Base-by-base conservation (phyloP, 306 rosid genomes). In the Lathyrus oleraceus region DNA sequence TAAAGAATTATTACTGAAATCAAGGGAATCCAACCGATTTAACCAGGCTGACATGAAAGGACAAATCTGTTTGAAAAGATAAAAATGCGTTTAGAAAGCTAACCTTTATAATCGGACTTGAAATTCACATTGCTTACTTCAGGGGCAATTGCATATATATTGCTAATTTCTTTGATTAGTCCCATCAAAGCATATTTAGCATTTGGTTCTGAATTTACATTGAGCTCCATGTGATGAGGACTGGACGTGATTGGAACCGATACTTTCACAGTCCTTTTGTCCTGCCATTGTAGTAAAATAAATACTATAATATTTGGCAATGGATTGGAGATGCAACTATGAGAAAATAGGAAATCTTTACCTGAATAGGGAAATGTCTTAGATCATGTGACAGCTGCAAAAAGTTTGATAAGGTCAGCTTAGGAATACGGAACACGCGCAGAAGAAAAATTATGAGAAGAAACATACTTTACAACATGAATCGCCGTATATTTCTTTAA, bases 161-260 rank as follows among this genome's bases (percentile, higher is more conserved):
- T 87, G 77, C 75, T 87, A 57, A 93, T 88, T 87, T 93, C 91
- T 74, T 72, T 88, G 58, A 89, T 89, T 43, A 88, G 68, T 36
- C 97, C 98, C 86, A 93, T 81, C 35, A 90, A 61, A 72, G 97
- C 98, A 81, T 82, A 81, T 60, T 79, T 93, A 49, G 91, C 91
- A 83, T 87, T 84, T 59, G 82, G 76, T 74, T 93, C 97, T 69
- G 75, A 43, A 27, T 79, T 75, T 51, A 87, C 87, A 76, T 93
- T 81, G 53, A 90, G 81, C 78, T 93, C 97, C 82, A 85, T 78
- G 81, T 93, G 98, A 80, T 90, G 83, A 71, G 86, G 10, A 71
- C 97, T 90, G 57, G 84, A 88, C 21, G 90, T 74, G 59, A 93
- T 20, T 70, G 96, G 96, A 78, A 93, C 87, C 39, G 70, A 74